phyloP scores from a whole-genome alignment of 257 asterid species.

The Solanum rostratum region DNA sequence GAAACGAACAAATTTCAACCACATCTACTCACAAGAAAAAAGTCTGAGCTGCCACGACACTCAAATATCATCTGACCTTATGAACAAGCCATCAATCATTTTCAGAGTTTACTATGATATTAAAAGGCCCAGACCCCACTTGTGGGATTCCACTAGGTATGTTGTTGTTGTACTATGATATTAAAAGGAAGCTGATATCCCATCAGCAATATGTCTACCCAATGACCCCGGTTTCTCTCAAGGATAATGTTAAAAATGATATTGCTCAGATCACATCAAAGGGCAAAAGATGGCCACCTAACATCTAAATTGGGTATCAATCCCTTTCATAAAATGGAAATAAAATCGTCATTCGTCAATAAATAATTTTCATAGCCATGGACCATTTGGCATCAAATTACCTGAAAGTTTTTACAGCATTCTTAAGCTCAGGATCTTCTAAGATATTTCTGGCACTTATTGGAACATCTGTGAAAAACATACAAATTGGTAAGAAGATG shows the following conservation, averaged over 20 bases:
- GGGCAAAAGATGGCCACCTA: not conserved
- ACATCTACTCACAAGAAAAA: not conserved
- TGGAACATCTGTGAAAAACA: slow-evolving; percentile 52
- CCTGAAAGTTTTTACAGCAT: slow-evolving; percentile 80
- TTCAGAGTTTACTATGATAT: not conserved
- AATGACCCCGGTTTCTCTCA: not conserved
- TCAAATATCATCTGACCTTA: not conserved
- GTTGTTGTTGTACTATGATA: not conserved
- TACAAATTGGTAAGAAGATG: slow-evolving; percentile 3
- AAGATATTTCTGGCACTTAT: slow-evolving; percentile 76
- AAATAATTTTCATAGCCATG: not conserved
- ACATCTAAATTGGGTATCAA: not conserved
- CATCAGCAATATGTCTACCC: not conserved
- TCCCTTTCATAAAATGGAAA: not conserved
- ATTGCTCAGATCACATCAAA: not conserved
- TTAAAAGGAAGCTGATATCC: not conserved
- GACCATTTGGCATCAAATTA: slow-evolving; percentile 7
- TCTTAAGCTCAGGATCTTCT: slow-evolving; percentile 75
- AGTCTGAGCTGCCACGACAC: not conserved
- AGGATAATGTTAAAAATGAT: not conserved
- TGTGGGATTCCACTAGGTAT: no score
- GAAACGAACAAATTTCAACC: not conserved
- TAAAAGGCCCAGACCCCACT: no score
- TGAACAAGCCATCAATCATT: not conserved
- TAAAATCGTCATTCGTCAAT: not conserved